Conservation (phyloP, 2,329 filamentous ascomycete species). For the Dothidotthia symphoricarpi region DNA sequence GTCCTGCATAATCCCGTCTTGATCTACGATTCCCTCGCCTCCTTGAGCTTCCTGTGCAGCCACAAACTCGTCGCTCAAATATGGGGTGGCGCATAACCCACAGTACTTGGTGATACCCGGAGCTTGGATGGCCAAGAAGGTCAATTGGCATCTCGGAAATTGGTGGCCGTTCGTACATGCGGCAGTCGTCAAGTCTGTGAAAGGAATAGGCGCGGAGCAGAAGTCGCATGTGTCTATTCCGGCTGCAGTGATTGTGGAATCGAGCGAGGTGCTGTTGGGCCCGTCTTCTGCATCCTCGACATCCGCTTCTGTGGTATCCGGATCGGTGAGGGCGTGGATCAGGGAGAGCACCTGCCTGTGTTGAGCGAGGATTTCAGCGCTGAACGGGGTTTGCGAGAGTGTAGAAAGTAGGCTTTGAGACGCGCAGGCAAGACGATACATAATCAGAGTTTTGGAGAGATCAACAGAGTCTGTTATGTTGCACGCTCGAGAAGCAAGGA, state of each 20-base stretch:
- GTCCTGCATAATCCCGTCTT: background rate
- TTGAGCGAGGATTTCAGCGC: constrained; percentile 19
- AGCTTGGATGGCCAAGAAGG: constrained; percentile 56
- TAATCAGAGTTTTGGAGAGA: constrained; percentile 30
- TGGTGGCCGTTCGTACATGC: constrained; percentile 53
- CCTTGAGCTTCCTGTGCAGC: constrained; percentile 18
- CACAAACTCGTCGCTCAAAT: constrained; percentile 47
- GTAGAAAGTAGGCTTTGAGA: constrained; percentile 16
- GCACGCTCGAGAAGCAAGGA: constrained; percentile 32
- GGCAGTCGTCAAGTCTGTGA: constrained; percentile 49
- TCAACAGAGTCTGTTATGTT: constrained; percentile 13
- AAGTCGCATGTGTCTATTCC: constrained; percentile 53
- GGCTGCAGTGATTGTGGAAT: background rate
- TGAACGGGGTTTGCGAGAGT: constrained; percentile 21
- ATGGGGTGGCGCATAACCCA: constrained; percentile 52
- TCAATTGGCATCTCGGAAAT: constrained; percentile 56
- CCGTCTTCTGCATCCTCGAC: background rate
- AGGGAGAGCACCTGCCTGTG: constrained; percentile 21
- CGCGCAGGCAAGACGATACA: constrained; percentile 28
- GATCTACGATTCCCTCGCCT: background rate
- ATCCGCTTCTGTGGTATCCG: constrained; percentile 1
- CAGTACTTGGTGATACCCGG: constrained; percentile 56
- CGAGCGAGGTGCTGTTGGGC: background rate
- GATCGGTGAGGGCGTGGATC: constrained; percentile 15
- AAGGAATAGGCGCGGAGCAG: constrained; percentile 49